phyloP scores from a whole-genome alignment of 371 early-diverging fungal species.

The Mucor irregularis region DNA sequence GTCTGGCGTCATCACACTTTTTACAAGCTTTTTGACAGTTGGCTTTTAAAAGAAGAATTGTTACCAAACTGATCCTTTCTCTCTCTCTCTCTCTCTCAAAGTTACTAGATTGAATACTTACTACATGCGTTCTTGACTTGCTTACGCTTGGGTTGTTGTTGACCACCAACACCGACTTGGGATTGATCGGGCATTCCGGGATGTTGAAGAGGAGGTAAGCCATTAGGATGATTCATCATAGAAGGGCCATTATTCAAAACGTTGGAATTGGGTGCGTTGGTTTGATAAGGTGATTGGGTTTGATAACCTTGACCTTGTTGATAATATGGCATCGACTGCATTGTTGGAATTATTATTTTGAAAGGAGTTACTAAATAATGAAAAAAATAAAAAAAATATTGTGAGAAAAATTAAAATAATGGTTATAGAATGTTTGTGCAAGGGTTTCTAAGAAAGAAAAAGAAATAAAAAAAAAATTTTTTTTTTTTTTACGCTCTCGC shows the following conservation, averaged over 20 bases:
- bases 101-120: constrained; percentile 31
- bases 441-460: constrained; percentile 10
- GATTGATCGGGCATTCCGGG: constrained; percentile 19
- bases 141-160: constrained; percentile 37
- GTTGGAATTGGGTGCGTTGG: constrained; percentile 11
- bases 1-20: constrained; percentile 88
- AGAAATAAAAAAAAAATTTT: constrained; percentile 14
- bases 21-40: constrained; percentile 94
- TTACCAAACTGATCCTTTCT: too few relatives aligned
- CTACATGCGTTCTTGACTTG: constrained; percentile 55
- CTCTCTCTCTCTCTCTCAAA: neutral
- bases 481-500: constrained; percentile 1
- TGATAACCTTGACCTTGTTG: constrained; percentile 37
- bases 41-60: constrained; percentile 37
- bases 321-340: constrained; percentile 42
- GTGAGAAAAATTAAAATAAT: constrained; percentile 7
- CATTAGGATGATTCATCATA: constrained; percentile 26
- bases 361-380: constrained; percentile 13
- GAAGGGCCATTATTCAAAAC: constrained; percentile 23
- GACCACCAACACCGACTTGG: constrained; percentile 5
- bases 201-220: constrained; percentile 39
- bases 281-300: constrained; percentile 30
- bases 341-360: constrained; percentile 5
- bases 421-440: constrained; percentile 7
- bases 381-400: constrained; percentile 2